phyloP scores from a whole-genome alignment of 2,329 filamentous ascomycete genomes.

The Xylaria sp. region DNA sequence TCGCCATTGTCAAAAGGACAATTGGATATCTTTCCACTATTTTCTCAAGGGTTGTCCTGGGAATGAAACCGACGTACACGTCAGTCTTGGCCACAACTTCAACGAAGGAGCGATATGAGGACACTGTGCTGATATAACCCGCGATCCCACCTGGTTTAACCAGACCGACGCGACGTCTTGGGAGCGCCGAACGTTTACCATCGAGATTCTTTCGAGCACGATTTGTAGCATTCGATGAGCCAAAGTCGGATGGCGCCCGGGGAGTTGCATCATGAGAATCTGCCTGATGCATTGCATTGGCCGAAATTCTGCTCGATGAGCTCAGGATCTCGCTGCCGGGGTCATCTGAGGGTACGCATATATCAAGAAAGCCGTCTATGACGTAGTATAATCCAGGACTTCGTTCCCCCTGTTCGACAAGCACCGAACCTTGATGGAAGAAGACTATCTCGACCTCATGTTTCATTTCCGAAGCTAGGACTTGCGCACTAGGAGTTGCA shows the following conservation, averaged over 20 bases:
- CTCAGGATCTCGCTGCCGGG: conserved; percentile 54
- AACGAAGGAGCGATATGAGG: conserved; percentile 94
- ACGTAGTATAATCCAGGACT: conserved; percentile 98
- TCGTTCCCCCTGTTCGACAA: conserved; percentile 97
- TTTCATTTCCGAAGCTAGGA: conserved; percentile 80
- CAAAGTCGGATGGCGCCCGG: conserved; percentile 35
- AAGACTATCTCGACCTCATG: conserved; percentile 97
- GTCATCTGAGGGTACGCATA: conserved; percentile 82
- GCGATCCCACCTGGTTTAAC: conserved; percentile 95
- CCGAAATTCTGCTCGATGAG: conserved; percentile 49
- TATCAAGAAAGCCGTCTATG: conserved; percentile 94
- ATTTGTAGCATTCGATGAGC: conserved; percentile 46
- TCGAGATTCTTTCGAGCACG: conserved; percentile 53
- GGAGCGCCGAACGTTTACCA: conserved; percentile 50
- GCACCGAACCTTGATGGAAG: conserved; percentile 91
- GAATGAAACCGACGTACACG: conserved; percentile 96
- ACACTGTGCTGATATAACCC: conserved; percentile 93
- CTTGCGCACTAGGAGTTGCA: conserved; percentile 71
- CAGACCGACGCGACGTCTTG: conserved; percentile 75
- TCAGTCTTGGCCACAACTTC: conserved; percentile 98
- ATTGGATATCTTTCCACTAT: conserved; percentile 94
- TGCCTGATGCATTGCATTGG: conserved; percentile 50
- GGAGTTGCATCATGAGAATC: conserved; percentile 42
- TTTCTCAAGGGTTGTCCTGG: conserved; percentile 83
- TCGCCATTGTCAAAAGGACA: conserved; percentile 93